Percentiles rank a stretch among this genome's conserved stretches.
Evolutionary conservation across 2,329 filamentous ascomycete genomes (phyloP).

Genomic region (Diaporthe sp.): DNA sequence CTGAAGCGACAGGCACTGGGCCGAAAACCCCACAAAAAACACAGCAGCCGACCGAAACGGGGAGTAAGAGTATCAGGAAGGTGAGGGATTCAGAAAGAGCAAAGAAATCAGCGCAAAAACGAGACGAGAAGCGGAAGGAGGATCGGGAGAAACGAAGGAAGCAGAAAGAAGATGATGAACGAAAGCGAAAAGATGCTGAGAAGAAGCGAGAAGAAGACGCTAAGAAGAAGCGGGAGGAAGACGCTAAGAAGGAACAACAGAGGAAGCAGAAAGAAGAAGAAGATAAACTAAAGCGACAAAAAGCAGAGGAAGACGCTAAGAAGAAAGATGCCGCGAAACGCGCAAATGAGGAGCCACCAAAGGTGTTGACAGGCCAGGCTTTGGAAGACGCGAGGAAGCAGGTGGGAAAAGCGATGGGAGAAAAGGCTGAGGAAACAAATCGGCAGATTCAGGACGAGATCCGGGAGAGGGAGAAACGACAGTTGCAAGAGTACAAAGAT

Average conservation of each 20-base stretch:
- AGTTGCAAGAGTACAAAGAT: not conserved
- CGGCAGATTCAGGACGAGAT: no score
- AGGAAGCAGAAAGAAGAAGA: not conserved
- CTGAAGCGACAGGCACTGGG: no score
- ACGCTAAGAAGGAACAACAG: not conserved
- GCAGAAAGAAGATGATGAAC: not conserved
- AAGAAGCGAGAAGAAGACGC: not conserved
- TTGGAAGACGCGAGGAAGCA: no score
- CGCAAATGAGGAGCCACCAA: not conserved
- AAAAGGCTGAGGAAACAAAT: not conserved
- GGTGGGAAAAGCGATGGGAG: no score
- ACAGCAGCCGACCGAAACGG: no score
- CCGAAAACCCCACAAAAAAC: no score
- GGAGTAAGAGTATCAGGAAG: no score
- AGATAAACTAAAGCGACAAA: not conserved
- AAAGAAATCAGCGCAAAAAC: not conserved
- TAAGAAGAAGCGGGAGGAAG: not conserved
- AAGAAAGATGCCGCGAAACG: not conserved
- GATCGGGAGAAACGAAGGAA: no score
- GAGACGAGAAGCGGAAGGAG: not conserved
- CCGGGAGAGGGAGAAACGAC: not conserved
- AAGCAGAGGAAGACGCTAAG: not conserved
- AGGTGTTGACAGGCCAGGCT: no score
- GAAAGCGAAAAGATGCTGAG: not conserved
- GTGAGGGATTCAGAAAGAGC: no score